Conservation (phyloP, 2,329 filamentous ascomycete genomes). For the Clonostachys solani region DNA sequence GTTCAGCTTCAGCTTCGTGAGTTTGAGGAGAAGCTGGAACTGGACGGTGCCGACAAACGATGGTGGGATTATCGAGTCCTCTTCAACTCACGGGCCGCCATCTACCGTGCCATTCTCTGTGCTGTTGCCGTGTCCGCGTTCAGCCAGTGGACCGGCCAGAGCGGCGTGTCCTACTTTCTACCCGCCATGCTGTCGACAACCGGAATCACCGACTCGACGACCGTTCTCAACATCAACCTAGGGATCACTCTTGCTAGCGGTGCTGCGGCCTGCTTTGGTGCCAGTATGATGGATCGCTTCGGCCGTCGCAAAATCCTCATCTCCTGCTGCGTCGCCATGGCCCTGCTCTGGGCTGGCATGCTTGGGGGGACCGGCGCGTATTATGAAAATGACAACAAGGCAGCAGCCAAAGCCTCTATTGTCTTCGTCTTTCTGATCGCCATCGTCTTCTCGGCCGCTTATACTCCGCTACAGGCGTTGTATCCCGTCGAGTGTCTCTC, state of each 20-base stretch:
- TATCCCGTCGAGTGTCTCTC: conserved; percentile 50
- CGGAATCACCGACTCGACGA: conserved; percentile 31
- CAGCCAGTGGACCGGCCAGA: conserved; percentile 39
- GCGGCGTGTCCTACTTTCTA: conserved; percentile 43
- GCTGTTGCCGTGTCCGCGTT: conserved; percentile 34
- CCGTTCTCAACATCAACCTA: conserved; percentile 41
- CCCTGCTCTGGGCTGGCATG: conserved; percentile 43
- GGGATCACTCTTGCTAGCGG: conserved; percentile 43
- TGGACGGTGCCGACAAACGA: conserved; percentile 39
- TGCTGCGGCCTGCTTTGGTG: conserved; percentile 40
- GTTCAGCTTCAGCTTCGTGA: conserved; percentile 31
- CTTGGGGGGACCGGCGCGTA: conserved; percentile 20
- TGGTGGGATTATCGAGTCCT: conserved; percentile 44
- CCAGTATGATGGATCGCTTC: conserved; percentile 39
- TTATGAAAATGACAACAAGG: conserved; percentile 13
- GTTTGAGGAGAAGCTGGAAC: conserved; percentile 36
- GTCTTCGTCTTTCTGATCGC: conserved; percentile 48
- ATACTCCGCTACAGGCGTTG: conserved; percentile 28
- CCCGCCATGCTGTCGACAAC: conserved; percentile 43
- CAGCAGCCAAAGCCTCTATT: conserved; percentile 37
- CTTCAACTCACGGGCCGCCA: conserved; percentile 28
- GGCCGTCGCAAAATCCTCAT: conserved; percentile 49
- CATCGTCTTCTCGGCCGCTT: conserved; percentile 41
- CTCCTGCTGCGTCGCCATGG: conserved; percentile 37
- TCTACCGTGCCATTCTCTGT: conserved; percentile 37